Evolutionary conservation across 768 basidiomycete species (phyloP), one percentile per base, ranked within the genome.

Genomic region (Tephrocybe rancida): DNA sequence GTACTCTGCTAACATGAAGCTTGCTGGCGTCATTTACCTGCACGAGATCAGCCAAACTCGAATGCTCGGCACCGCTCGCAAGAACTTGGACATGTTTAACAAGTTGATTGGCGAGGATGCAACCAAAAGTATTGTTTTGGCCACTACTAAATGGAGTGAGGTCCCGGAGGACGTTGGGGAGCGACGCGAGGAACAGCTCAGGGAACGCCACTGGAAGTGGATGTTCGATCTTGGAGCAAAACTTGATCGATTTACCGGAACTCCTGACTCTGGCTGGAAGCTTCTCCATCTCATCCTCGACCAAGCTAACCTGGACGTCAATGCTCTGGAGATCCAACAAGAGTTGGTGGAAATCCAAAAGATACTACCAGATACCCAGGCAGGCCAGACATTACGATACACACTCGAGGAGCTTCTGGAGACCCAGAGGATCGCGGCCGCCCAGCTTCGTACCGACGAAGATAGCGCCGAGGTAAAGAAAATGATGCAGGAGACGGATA

Each of bases 391-490:
- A 9, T 41, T 55, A 27, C 54, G 41, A 19, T 55, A 50, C 18
- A 50, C 54, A 9, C 54, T 55, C 48, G 27, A 50, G 44, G 54
- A 55, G 27, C 29, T 50, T 19, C 26, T 55, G 11, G 54, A 55
- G 25, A 22, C 37, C 8, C 54, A 55, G 25, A 25, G 32, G 13
- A 18, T 37, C 16, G 37, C 30, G 9, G 47, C 48, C 3, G 42
- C 32, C 4, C 30, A 88, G 88, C 67, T 67, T 90, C n/a, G 21
- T 5, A 22, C 18, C 8, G 39, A 41, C 7, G 39, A 22, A 22
- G 39, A 41, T 13, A 41, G 21, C 13, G 39, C 3, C 6, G 39
- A 41, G 7, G 39, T 22, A 2, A 57, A 58, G 44, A 44, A 46
- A 26, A 34, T 61, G 26, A 53, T 54, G 22, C 42, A 26, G 39